Evolutionary conservation across 805 yeast genomes (phyloP).

Genomic region (Hanseniaspora nectarophila): DNA sequence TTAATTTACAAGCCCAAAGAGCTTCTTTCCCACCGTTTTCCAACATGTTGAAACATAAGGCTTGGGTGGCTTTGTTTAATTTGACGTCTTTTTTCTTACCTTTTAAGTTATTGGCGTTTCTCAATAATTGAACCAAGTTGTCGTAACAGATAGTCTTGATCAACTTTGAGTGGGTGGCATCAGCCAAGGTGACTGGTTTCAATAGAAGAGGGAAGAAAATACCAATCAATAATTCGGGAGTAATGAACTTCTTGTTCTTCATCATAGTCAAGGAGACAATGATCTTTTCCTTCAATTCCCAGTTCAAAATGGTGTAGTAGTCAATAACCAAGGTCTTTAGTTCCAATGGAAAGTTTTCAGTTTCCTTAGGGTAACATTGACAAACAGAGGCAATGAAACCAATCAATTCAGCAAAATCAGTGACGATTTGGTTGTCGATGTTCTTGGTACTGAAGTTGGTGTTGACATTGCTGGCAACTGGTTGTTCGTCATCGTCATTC

Average conservation of each 20-base stretch:
- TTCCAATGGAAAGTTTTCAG: slow-evolving; percentile 73
- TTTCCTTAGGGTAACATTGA: slow-evolving; percentile 77
- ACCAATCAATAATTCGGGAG: slow-evolving; percentile 70
- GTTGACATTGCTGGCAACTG: background rate
- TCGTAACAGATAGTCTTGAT: slow-evolving; percentile 72
- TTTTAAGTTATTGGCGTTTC: slow-evolving; percentile 66
- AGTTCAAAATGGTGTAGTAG: slow-evolving; percentile 69
- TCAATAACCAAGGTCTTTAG: slow-evolving; percentile 53
- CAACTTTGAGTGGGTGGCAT: slow-evolving; percentile 60
- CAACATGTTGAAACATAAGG: slow-evolving; percentile 72
- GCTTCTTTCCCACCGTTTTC: slow-evolving; percentile 47
- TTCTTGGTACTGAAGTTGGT: slow-evolving; percentile 15
- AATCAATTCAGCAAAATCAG: slow-evolving; percentile 65
- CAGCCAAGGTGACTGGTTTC: slow-evolving; percentile 29
- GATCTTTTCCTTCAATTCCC: slow-evolving; percentile 83
- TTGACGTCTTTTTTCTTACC: slow-evolving; percentile 62
- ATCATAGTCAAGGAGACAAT: slow-evolving; percentile 82
- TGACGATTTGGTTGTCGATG: slow-evolving; percentile 25
- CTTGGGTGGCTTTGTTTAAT: slow-evolving; percentile 81
- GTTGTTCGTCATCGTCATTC: slow-evolving; percentile 25
- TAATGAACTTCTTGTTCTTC: slow-evolving; percentile 68
- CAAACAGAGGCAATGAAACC: slow-evolving; percentile 91
- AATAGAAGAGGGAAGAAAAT: slow-evolving; percentile 73
- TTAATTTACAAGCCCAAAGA: slow-evolving; percentile 89
- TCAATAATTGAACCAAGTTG: slow-evolving; percentile 65